phyloP scores from a whole-genome alignment of 805 yeast species.

The Starmerella apis region DNA sequence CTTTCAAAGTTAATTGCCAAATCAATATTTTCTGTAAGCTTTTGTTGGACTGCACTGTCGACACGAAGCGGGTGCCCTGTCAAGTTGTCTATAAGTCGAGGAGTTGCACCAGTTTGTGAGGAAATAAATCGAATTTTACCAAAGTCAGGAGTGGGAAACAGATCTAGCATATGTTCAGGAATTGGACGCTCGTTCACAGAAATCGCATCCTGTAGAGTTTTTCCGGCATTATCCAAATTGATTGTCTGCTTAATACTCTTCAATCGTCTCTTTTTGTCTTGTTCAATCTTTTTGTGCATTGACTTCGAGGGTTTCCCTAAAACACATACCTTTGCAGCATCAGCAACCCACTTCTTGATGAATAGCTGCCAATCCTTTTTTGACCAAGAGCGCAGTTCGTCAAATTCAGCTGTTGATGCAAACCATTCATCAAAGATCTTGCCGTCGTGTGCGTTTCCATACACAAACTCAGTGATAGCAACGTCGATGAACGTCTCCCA shows the following conservation, averaged over 20 bases:
- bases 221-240: conserved; percentile 46
- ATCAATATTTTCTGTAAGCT: conserved; percentile 30
- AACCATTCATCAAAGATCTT: conserved; percentile 45
- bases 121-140: conserved; percentile 59
- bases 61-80: conserved; percentile 1
- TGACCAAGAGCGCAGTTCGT: conserved; percentile 50
- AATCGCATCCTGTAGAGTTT: conserved; percentile 51
- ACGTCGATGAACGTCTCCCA: conserved; percentile 51
- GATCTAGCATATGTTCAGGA: conserved; percentile 52
- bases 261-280: conserved; percentile 41
- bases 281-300: conserved; percentile 45
- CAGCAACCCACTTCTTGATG: conserved; percentile 44
- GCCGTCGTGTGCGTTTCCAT: conserved; percentile 53
- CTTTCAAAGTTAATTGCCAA: conserved; percentile 69
- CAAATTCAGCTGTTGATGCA: conserved; percentile 50
- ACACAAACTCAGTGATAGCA: conserved; percentile 69
- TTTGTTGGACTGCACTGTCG: conserved; percentile 22
- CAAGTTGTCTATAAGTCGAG: conserved; percentile 26
- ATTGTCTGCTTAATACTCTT: conserved; percentile 41
- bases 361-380: conserved; percentile 55
- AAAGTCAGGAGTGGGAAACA: conserved; percentile 66
- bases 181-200: conserved; percentile 61
- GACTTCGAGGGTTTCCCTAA: conserved; percentile 60
- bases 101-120: conserved; percentile 55
- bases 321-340: conserved; percentile 54